Conservation (phyloP, 83 land plant species). For the Isoetes engelmannii region DNA sequence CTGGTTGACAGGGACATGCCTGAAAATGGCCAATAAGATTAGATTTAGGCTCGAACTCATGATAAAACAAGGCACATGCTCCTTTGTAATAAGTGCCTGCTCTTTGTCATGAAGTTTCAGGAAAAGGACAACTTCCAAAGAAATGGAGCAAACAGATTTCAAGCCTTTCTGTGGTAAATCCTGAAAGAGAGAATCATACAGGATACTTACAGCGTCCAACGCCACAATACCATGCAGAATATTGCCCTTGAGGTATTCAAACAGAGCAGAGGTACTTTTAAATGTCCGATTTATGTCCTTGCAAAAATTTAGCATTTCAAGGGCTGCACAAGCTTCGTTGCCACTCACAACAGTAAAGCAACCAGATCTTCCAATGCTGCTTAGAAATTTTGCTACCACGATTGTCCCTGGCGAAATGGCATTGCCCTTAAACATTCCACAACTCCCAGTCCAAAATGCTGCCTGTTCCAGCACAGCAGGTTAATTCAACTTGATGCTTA, state of each 20-base stretch:
- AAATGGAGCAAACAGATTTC: too few relatives aligned
- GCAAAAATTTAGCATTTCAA: slow-evolving; percentile 14
- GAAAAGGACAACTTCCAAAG: not conserved
- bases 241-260: slow-evolving; percentile 52
- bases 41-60: not conserved
- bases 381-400: slow-evolving; percentile 29
- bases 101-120: not conserved
- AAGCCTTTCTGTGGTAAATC: not conserved
- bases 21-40: slow-evolving; percentile 17
- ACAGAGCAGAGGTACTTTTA: slow-evolving; percentile 40
- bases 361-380: slow-evolving; percentile 16
- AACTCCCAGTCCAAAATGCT: too few relatives aligned
- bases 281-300: slow-evolving; percentile 15
- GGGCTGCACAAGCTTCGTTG: slow-evolving; percentile 22
- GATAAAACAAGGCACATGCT: not conserved
- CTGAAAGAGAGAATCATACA: not conserved
- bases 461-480: too few relatives aligned
- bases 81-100: not conserved
- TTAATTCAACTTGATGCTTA: too few relatives aligned
- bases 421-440: too few relatives aligned
- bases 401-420: too few relatives aligned
- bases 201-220: slow-evolving; percentile 50
- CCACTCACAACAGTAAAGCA: slow-evolving; percentile 48
- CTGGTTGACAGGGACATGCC: slow-evolving; percentile 45
- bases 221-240: slow-evolving; percentile 52